Evolutionary conservation across 768 basidiomycete species (phyloP), one percentile per base, ranked within the genome.

Genomic region (Leccinellum rugosiceps): DNA sequence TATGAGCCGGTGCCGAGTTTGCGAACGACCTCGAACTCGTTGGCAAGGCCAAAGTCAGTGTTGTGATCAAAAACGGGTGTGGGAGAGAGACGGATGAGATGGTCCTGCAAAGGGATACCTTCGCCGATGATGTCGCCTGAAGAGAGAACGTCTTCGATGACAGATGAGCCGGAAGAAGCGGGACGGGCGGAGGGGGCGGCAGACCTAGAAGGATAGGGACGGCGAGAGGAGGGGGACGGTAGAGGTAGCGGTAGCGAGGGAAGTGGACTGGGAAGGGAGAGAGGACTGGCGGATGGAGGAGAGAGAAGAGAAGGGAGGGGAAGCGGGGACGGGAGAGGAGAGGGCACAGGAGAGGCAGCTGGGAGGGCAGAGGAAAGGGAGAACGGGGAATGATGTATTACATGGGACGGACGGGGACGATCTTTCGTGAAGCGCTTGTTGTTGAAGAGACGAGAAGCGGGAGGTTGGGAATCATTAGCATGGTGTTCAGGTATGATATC

Each of bases 1-100:
- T 96, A 97, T 60, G 87, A 90, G 64, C 94, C 94, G 0, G 90
- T 86, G 50, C 94, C 94, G 52, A 96, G 83, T 60, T 84, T 84
- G 56, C 90, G 79, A 63, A 95, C 83, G 70, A 98, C 93, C 76
- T 93, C 83, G 59, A 95, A 93, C 62, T 86, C 84, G 21, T 72
- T 76, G 15, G 85, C 86, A 19, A 84, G 83, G 56, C 78, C 77
- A 58, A 68, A 67, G 57, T 77, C 71, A 57, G 78, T 65, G 45
- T 61, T 64, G 28, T 70, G 66, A 50, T 73, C 68, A 23, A 72
- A 69, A 25, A 70, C 62, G 30, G 67, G 69, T 2, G 73, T 67
- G 25, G 71, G 79, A 50, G 89, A 83, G 52, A 85, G 79, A 55
- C 80, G 77, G 47, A 92, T 81, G 34, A 67, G 66, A 71, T 93